Evolutionary conservation across 2,329 filamentous ascomycete species (phyloP).

Genomic region (Botryotinia globosa): DNA sequence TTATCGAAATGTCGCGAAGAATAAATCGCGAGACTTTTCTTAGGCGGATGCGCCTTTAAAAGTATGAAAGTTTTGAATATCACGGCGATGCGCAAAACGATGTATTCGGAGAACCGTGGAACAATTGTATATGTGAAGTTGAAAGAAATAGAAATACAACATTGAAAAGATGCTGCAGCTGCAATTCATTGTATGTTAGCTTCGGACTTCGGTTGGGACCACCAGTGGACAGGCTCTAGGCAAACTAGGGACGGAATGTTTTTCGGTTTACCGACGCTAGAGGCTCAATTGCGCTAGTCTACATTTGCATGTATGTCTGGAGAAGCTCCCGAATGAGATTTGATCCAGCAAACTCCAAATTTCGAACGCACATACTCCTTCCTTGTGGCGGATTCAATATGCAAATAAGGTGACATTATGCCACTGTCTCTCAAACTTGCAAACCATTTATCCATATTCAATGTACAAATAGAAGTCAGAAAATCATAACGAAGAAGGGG

Average conservation of each 20-base stretch:
- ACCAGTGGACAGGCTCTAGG: background rate
- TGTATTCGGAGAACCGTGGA: background rate
- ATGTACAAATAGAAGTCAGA: constrained; percentile 6
- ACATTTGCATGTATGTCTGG: constrained; percentile 1
- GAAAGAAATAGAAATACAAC: background rate
- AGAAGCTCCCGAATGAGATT: constrained; percentile 8
- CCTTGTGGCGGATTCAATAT: background rate
- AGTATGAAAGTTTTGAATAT: background rate
- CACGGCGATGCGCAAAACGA: background rate
- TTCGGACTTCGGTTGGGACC: background rate
- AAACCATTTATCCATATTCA: constrained; percentile 7
- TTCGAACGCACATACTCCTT: background rate
- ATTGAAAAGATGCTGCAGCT: constrained; percentile 8
- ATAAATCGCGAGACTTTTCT: background rate
- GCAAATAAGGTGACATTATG: constrained; percentile 10
- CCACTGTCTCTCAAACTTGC: background rate
- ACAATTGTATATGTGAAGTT: background rate
- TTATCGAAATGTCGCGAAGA: constrained; percentile 1
- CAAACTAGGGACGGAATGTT: constrained; percentile 3
- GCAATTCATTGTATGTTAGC: constrained; percentile 6
- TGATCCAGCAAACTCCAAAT: background rate
- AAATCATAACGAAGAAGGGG: constrained; percentile 11
- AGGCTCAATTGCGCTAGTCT: background rate
- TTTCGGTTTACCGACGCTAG: constrained; percentile 5
- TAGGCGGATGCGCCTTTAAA: background rate